Evolutionary conservation across 2,329 filamentous ascomycete genomes (phyloP).

Genomic region (Sarocladium brachiariae): DNA sequence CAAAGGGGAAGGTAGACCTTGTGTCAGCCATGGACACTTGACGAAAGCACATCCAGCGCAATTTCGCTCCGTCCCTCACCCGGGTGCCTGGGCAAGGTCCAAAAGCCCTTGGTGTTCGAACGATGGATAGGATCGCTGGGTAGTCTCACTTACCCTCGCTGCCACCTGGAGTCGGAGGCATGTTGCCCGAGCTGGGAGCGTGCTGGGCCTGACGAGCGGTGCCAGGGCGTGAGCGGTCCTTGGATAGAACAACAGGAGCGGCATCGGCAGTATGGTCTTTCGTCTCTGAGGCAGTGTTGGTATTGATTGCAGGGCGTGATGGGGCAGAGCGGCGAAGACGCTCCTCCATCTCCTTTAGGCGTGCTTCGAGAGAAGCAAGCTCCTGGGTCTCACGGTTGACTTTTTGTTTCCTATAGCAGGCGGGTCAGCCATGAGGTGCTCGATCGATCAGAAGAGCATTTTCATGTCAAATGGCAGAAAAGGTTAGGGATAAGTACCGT

Average conservation of each 20-base stretch:
- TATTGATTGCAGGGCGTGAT: constrained; percentile 13
- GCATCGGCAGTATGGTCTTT: constrained; percentile 15
- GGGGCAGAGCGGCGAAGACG: constrained; percentile 46
- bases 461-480: not conserved
- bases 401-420: constrained; percentile 62
- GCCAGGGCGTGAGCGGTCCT: constrained; percentile 45
- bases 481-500: constrained; percentile 51
- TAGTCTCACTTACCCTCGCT: constrained; percentile 56
- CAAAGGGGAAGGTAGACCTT: constrained; percentile 8
- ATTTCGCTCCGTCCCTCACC: constrained; percentile 3
- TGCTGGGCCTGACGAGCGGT: constrained; percentile 44
- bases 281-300: constrained; percentile 18
- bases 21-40: constrained; percentile 8
- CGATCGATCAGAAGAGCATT: not conserved
- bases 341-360: constrained; percentile 78
- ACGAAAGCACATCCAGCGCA: constrained; percentile 2
- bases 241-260: constrained; percentile 20
- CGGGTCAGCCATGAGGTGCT: not conserved
- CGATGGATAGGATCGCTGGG: not conserved
- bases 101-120: not conserved
- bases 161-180: constrained; percentile 54
- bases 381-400: constrained; percentile 70
- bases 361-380: constrained; percentile 78
- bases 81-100: not conserved
- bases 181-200: constrained; percentile 46